A percentile compares a stretch with the other conserved stretches of the same genome.
Evolutionary conservation across 78 protist species (phyloP).

Genomic region (Cavenderia fasciculata): DNA sequence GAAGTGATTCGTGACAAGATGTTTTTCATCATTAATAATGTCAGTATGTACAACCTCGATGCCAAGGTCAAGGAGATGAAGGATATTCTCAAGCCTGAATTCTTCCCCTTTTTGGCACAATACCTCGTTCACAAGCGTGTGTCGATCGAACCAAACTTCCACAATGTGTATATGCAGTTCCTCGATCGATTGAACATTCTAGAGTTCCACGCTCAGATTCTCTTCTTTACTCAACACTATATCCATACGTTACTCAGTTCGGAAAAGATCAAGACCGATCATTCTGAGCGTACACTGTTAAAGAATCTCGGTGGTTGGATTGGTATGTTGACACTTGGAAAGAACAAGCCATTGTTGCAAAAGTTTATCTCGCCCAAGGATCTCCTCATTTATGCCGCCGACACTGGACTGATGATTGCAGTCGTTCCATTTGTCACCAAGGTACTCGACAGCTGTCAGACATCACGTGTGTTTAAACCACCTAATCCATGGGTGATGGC

Average conservation of each 20-base stretch:
- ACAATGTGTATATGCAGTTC: conserved; percentile 84
- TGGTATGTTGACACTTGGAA: conserved; percentile 94
- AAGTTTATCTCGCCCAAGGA: conserved; percentile 93
- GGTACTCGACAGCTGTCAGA: conserved; percentile 85
- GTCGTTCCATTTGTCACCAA: conserved; percentile 97
- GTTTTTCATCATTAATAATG: conserved; percentile 95
- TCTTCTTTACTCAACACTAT: conserved; percentile 44
- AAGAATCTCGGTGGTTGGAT: conserved; percentile 98
- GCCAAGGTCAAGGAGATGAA: conserved; percentile 77
- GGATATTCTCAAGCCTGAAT: conserved; percentile 50
- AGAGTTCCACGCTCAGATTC: conserved; percentile 22
- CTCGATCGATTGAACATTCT: conserved; percentile 67
- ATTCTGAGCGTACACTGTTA: conserved; percentile 90
- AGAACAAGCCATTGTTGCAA: conserved; percentile 95
- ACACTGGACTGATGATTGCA: conserved; percentile 81
- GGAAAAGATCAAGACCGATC: conserved; percentile 75
- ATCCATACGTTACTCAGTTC: conserved; percentile 68
- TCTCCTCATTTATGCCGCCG: conserved; percentile 91
- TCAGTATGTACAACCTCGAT: conserved; percentile 82
- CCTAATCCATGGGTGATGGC: conserved; percentile 98
- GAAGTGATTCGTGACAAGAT: conserved; percentile 88
- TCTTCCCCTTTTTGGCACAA: conserved; percentile 83
- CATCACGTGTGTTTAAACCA: conserved; percentile 87
- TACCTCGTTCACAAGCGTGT: conserved; percentile 95
- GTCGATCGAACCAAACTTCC: conserved; percentile 93